A percentile compares a stretch with the other conserved stretches of the same genome.
phyloP scores from a whole-genome alignment of 345 rosid genomes.

The Eutrema yunnanense region DNA sequence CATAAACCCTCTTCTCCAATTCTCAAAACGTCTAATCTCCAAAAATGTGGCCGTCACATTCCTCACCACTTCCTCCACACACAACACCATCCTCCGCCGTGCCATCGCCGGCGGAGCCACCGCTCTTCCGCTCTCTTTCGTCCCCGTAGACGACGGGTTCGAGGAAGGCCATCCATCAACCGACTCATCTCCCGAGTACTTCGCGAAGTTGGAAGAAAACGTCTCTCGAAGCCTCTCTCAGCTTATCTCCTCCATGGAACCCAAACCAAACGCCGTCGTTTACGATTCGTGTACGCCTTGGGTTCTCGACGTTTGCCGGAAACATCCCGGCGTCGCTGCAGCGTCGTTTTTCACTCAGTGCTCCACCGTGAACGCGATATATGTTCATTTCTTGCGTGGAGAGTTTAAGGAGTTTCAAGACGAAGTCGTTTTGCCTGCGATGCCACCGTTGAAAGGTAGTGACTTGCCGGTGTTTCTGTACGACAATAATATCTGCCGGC shows the following conservation, averaged over 20 bases:
- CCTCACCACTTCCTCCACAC: conserved; percentile 35
- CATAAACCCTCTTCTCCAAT: conserved; percentile 51
- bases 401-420: conserved; percentile 22
- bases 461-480: conserved; percentile 45
- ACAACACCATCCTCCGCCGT: conserved; percentile 18
- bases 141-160: conserved; percentile 29
- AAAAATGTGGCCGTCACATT: conserved; percentile 45
- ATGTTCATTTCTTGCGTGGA: conserved; percentile 29
- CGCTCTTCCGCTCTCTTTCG: conserved; percentile 24
- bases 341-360: conserved; percentile 47
- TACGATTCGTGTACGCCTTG: conserved; percentile 46
- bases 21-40: conserved; percentile 47
- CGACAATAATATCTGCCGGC: conserved; percentile 22
- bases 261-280: conserved; percentile 30
- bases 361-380: conserved; percentile 36
- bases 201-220: conserved; percentile 5
- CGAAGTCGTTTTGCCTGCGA: conserved; percentile 28
- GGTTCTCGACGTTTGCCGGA: conserved; percentile 21
- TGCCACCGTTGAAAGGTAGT: conserved; percentile 30
- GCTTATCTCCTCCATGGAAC: conserved; percentile 30
- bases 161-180: conserved; percentile 15
- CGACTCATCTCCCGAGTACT: conserved; percentile 9
- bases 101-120: conserved; percentile 27
- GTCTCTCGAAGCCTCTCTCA: conserved; percentile 27
- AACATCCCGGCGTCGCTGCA: conserved; percentile 25